Evolutionary conservation across 306 rosid species (phyloP), one percentile per base, ranked within the genome.

Genomic region (Luffa aegyptiaca): DNA sequence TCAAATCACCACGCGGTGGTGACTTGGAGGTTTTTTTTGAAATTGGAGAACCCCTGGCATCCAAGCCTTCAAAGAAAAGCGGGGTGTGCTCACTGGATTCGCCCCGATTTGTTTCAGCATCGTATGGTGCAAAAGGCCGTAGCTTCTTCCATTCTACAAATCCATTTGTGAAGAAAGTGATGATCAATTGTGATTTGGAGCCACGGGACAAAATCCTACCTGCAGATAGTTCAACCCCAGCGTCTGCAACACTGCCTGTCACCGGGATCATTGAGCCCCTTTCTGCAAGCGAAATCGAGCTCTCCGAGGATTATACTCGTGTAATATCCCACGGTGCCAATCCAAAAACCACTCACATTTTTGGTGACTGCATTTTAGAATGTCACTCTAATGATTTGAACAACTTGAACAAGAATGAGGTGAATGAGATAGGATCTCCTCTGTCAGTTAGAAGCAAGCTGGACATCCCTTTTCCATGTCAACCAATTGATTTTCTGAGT

Each of bases 241-340:
- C 82, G 62, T 84, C 92, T 71, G 36, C 84, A 2, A 78, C 82
- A 3, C 6, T 46, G 74, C 81, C 93, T 42, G 86, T 84, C 18
- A 59, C 77, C 80, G 92, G 82, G 46, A 48, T 68, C 48, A 48
- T 87, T 0, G 91, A 84, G 82, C 85, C 96, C 80, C 86, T 92
- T 77, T 83, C 96, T 10, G 89, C 97, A 55, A 82, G 80, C 90
- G 92, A 94, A 84, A 89, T 94, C 85, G 97, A 90, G 80, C 93
- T 84, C 48, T 92, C 97, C 51, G 98, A 94, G 90, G 97, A 94
- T 84, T 92, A 94, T 81, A 92, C 98, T 7, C 85, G 98, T 88
- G 97, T 92, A 26, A 94, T 89, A 76, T 86, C 93, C 9, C 96
- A 86, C 75, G 98, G 98, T 31, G 89, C 90, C 44, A 89, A 90